phyloP scores from a whole-genome alignment of 176 grass and related monocot genomes.

The Carex kokanica region DNA sequence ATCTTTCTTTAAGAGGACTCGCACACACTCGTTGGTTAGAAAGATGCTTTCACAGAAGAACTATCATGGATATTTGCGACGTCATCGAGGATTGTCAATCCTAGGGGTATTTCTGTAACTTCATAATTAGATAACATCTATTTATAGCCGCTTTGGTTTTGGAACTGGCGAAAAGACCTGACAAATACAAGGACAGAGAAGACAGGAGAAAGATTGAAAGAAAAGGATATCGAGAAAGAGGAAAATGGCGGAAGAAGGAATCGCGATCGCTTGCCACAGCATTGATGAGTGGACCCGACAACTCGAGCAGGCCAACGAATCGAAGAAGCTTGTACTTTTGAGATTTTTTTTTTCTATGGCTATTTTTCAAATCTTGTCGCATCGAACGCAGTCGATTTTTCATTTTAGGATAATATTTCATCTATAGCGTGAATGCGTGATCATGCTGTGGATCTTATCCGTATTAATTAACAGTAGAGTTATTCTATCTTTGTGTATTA shows the following conservation, averaged over 20 bases:
- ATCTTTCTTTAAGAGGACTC: neutral
- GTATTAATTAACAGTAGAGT: neutral
- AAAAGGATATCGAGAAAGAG: neutral
- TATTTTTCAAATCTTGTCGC: neutral
- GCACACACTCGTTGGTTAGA: neutral
- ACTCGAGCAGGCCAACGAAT: conserved; percentile 61
- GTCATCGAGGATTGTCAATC: neutral
- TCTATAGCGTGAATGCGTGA: neutral
- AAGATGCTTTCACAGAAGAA: neutral
- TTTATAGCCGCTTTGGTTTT: conserved; percentile 3
- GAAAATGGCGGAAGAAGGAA: conserved; percentile 23
- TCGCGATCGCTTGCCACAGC: conserved; percentile 61
- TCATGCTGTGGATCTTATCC: neutral
- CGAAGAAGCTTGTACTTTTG: conserved; percentile 56
- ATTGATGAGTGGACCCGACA: conserved; percentile 62
- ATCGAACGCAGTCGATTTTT: neutral
- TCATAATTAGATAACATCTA: neutral
- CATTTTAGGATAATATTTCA: neutral
- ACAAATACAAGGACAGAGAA: neutral
- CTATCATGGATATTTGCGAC: neutral
- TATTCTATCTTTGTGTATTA: neutral
- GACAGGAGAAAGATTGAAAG: neutral
- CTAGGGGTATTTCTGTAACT: conserved; percentile 10
- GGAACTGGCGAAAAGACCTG: neutral
- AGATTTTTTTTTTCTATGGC: neutral